Conservation (phyloP, 2,329 filamentous ascomycete genomes). For the Corinectria fuckeliana region DNA sequence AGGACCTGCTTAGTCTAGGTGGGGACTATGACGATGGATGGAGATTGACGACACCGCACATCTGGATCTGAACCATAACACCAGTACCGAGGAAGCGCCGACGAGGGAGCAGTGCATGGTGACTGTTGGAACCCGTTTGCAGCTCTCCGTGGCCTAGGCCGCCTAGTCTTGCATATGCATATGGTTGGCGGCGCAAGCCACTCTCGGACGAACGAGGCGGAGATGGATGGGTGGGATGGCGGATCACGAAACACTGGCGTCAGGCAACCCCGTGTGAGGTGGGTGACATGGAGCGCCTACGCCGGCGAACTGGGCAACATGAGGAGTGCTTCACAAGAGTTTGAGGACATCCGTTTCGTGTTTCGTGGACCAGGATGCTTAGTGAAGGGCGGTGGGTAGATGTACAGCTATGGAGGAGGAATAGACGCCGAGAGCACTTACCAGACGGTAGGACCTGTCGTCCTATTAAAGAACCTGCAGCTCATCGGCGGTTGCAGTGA, state of each 20-base stretch:
- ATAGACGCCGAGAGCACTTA: slow-evolving; percentile 25
- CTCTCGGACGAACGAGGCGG: background rate
- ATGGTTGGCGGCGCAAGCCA: background rate
- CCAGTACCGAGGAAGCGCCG: slow-evolving; percentile 19
- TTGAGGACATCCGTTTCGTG: slow-evolving; percentile 8
- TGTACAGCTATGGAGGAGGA: slow-evolving; percentile 10
- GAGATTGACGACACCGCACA: background rate
- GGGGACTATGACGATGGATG: slow-evolving; percentile 6
- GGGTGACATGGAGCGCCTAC: slow-evolving; percentile 6
- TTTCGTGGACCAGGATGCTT: slow-evolving; percentile 2
- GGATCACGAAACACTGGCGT: slow-evolving; percentile 14
- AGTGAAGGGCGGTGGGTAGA: background rate
- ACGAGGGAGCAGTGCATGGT: slow-evolving; percentile 18
- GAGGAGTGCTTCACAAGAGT: slow-evolving; percentile 6
- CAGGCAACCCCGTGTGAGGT: slow-evolving; percentile 13
- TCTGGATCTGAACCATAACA: background rate
- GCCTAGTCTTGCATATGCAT: slow-evolving; percentile 19
- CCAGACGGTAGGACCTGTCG: slow-evolving; percentile 20
- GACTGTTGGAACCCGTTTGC: slow-evolving; percentile 21
- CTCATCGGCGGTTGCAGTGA: slow-evolving; percentile 44
- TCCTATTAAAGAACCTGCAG: slow-evolving; percentile 40
- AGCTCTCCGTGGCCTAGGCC: slow-evolving; percentile 7
- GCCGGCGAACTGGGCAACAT: slow-evolving; percentile 4
- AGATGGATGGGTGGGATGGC: slow-evolving; percentile 8
- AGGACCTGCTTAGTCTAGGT: slow-evolving; percentile 13